These are phyloP conservation scores for Ascochyta koolunga DNA, from an alignment of 2,329 filamentous ascomycete genomes.

Conservation along the genomic window DNA sequence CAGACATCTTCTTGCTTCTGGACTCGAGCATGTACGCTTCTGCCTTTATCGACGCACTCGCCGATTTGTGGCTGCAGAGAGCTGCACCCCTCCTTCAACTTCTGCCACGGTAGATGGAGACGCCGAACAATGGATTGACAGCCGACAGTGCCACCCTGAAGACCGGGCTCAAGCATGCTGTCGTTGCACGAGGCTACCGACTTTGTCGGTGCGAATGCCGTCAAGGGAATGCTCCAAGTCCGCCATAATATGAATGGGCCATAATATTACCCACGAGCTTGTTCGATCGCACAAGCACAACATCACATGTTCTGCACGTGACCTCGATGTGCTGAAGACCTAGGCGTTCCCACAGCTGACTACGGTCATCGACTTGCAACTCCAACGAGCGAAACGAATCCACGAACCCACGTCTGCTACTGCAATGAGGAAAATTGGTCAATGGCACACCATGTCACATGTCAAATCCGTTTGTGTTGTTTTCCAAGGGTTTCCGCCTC, in stretches of 20 bases:
- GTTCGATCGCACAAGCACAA: background rate
- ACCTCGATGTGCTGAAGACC: background rate
- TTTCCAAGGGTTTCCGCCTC: no score
- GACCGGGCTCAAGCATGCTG: background rate
- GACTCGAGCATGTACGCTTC: slow-evolving; percentile 20
- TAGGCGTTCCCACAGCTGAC: background rate
- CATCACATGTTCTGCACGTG: background rate
- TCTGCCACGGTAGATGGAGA: slow-evolving; percentile 1
- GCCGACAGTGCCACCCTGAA: background rate
- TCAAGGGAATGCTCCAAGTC: background rate
- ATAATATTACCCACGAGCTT: background rate
- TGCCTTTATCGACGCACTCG: slow-evolving; percentile 18
- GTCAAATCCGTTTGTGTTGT: no score
- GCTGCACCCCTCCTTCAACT: background rate
- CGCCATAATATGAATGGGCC: no score
- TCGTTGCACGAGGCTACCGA: background rate
- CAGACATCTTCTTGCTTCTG: slow-evolving; percentile 20
- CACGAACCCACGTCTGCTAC: background rate
- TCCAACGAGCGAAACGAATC: background rate
- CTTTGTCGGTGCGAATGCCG: background rate
- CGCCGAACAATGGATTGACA: background rate
- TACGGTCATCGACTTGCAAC: background rate
- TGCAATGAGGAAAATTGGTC: background rate
- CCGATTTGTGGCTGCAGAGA: slow-evolving; percentile 13
- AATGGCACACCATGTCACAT: no score